Base-by-base conservation (phyloP, 2,329 filamentous ascomycete genomes). In the Verticillium nonalfalfae region DNA sequence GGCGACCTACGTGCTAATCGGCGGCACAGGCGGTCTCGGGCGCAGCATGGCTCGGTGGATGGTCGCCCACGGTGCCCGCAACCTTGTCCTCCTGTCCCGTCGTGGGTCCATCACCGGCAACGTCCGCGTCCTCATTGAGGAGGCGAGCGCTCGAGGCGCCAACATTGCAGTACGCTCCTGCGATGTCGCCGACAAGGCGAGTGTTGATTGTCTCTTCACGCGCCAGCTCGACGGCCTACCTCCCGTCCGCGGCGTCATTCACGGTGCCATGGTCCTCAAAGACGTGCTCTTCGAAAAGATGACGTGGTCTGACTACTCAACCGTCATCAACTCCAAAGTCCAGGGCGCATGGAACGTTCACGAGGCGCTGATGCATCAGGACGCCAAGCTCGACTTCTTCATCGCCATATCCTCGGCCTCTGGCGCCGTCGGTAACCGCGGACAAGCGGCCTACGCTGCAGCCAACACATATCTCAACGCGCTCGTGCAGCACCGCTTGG, bases 291-390 rank as follows among this genome's bases (percentile, higher is more conserved):
- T 78, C 21, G 66, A 71, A 2, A 67, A 74, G 31, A 79, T 81
- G 75, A 71, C 67, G 1, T 61, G 70, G 11, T 63, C 73, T 1
- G 67, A 76, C n/a, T 80, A 75, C 75, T 63, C 68, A 4, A 63
- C 65, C 1, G 67, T 72, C 2, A 65, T 77, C 2, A 64, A 63
- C 1, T 75, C 77, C 4, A 82, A 82, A 66, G 71, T 77, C 1
- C 59, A 69, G 10, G 79, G 77, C 5, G 76, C 76, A 4, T 75
- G 72, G 73, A 81, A 82, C 59, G 68, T 81, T 6, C 75, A 80
- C 63, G 67, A 71, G 6, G 34, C 73, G 0, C 72, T 77, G 35
- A 57, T 60, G 7, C 54, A 66, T 0, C 66, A 66, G n/a, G 58
- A 71, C 33, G n/a, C 64, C 54, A 59, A 64, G 1, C 67, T 76